Evolutionary conservation across 1,284 basidiomycete species (phyloP).

Genomic region (Wallemia mellicola): DNA sequence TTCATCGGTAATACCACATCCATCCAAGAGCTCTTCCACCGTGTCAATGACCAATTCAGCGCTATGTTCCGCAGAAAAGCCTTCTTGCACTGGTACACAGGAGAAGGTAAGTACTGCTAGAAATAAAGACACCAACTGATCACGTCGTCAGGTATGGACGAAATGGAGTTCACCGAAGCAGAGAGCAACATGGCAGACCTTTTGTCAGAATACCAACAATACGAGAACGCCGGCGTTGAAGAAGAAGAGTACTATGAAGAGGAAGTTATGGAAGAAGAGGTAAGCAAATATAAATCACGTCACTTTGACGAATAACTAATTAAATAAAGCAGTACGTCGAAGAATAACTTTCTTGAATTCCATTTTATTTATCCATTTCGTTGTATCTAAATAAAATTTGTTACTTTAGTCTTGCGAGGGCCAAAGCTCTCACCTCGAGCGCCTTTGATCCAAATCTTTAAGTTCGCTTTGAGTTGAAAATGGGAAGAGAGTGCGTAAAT

Average conservation of each 20-base stretch:
- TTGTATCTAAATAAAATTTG: background rate
- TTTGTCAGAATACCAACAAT: conserved; percentile 6
- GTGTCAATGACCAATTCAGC: conserved; percentile 45
- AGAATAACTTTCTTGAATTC: background rate
- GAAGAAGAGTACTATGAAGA: conserved; percentile 5
- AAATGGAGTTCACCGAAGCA: conserved; percentile 64
- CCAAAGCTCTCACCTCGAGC: background rate
- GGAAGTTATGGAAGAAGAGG: conserved; percentile 7
- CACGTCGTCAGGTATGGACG: no score
- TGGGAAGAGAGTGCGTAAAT: background rate
- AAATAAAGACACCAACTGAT: no score
- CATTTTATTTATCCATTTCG: background rate
- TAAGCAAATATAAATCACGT: conserved; percentile 1
- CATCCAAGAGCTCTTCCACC: conserved; percentile 68
- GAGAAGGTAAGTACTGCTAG: no score
- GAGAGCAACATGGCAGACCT: conserved; percentile 6
- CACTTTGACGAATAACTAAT: background rate
- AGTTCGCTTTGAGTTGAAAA: background rate
- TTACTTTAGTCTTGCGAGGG: background rate
- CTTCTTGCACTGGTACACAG: conserved; percentile 72
- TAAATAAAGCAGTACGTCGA: background rate
- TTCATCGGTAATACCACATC: conserved; percentile 58
- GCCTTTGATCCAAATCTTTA: background rate
- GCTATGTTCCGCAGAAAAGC: conserved; percentile 55
- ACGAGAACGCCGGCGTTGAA: conserved; percentile 7